Evolutionary conservation across 108 stramenopile genomes (phyloP), one percentile per base, ranked within the genome.

Genomic region (Discostella stelligeroides): DNA sequence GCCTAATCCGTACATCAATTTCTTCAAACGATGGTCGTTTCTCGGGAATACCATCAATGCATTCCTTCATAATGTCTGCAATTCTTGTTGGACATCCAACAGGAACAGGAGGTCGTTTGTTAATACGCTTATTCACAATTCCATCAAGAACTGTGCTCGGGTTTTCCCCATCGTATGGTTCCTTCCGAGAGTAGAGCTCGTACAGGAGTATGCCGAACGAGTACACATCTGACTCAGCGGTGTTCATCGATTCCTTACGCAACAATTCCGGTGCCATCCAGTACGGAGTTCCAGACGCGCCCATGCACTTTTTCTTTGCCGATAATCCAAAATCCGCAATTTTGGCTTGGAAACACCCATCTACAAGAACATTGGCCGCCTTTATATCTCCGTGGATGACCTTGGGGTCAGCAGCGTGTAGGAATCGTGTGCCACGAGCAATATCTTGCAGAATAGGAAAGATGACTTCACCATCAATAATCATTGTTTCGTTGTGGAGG

Each of bases 221-320:
- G 60, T 85, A 89, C 4, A 89, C 82, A 73, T 89, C 88, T 1
- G 82, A 70, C 15, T 71, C 72, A 5, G 82, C 15, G 0, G 79
- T 82, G 55, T 86, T 85, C 8, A 10, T 30, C 6, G 72, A 58
- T 47, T 86, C 84, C 45, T 77, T 62, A 8, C 85, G 61, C 18
- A 89, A 60, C 21, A 86, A 41, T 62, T 94, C 97, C 3, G 97
- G 97, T 1, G 94, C 95, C 98, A 98, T 98, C 97, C 97, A 98
- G 71, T 82, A 97, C 14, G 98, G 98, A 17, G 97, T 95, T 12
- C 98, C 98, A 29, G 73, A 50, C 20, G 70, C 82, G 11, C 82
- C 82, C 41, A 72, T 8, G 21, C 63, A 24, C 45, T 68, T 77
- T 63, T 82, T 82, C 50, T 73, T 76, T n/a, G 65, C 66, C 5